These are phyloP conservation scores for Aspergillus fischeri DNA, from an alignment of 2,329 filamentous ascomycete genomes.

Conservation along the genomic window DNA sequence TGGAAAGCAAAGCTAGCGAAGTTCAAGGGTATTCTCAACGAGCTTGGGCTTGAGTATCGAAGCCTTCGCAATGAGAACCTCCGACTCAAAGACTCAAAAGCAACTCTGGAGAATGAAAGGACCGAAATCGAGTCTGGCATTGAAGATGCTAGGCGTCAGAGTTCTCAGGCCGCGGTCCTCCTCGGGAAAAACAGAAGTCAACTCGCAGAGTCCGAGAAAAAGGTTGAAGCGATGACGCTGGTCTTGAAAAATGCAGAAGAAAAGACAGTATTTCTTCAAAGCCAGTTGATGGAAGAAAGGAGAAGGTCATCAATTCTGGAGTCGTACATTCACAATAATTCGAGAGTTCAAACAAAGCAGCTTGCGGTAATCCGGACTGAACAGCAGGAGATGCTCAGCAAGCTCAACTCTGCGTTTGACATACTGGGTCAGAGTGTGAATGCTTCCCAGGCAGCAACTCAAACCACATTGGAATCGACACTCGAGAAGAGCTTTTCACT, in stretches of 20 bases:
- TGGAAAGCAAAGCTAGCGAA: slow-evolving; percentile 34
- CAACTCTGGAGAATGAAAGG: slow-evolving; percentile 23
- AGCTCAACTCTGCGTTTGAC: slow-evolving; percentile 16
- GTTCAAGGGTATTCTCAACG: slow-evolving; percentile 29
- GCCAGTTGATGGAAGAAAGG: slow-evolving; percentile 26
- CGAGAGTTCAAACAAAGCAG: slow-evolving; percentile 18
- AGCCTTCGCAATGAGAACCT: slow-evolving; percentile 26
- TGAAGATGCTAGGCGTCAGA: slow-evolving; percentile 19
- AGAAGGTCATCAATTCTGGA: slow-evolving; percentile 27
- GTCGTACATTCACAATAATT: slow-evolving; percentile 27
- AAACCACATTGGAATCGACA: slow-evolving; percentile 10
- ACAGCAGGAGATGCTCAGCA: slow-evolving; percentile 21
- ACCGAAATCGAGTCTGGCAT: slow-evolving; percentile 21
- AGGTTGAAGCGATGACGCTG: slow-evolving; percentile 20
- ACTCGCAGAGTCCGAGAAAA: slow-evolving; percentile 16
- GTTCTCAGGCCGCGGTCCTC: slow-evolving; percentile 12
- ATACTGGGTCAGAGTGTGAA: slow-evolving; percentile 9
- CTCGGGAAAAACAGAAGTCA: slow-evolving; percentile 17
- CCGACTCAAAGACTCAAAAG: slow-evolving; percentile 22
- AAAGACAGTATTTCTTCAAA: slow-evolving; percentile 12
- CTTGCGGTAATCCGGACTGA: slow-evolving; percentile 17
- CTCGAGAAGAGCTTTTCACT: slow-evolving; percentile 14
- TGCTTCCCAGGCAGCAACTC: slow-evolving; percentile 10
- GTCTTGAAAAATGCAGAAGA: slow-evolving; percentile 21
- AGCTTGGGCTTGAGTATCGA: slow-evolving; percentile 32